Evolutionary conservation across 202 grass and related monocot species (phyloP), one percentile per base, ranked within the genome.

Genomic region (Elaeis oleifera): DNA sequence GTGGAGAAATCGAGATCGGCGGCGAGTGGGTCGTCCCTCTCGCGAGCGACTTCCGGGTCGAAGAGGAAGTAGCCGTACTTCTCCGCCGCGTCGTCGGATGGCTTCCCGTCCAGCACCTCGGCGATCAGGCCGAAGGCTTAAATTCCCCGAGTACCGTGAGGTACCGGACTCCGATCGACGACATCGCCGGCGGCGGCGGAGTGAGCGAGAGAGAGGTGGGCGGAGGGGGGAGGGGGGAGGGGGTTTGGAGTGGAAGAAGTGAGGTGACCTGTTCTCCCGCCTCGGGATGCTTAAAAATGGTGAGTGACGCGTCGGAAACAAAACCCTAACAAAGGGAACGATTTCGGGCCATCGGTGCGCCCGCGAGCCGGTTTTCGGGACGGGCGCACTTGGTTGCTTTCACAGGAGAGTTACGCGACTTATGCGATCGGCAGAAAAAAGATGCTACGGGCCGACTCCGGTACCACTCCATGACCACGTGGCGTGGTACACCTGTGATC

Each of bases 41-140:
- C 62, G 31, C 79, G 79, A 15, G 62, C 70, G 62, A 82, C 67
- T n/a, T 72, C 73, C 5, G 92, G 84, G 23, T 88, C 79, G 65
- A 96, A 96, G 67, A 96, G 84, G 74, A 78, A 85, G 81, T 91
- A 89, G 16, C 89, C 73, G 67, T 85, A 85, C 68, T 83, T 71
- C 50, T 72, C 55, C 18, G 72, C 54, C 65, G 67, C 52, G 69
- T 39, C 65, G 44, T 78, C 72, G 16, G 69, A 68, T 18, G 54
- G 57, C 25, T 85, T 74, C 26, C 87, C 84, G 39, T 91, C 87
- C 22, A 77, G 70, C 61, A 83, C 81, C 87, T 96, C 91, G 26
- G 55, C 73, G 1, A 61, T 63, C 3, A 96, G 76, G 57, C 79
- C 91, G 71, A 85, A 84, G 6, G 87, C 36, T 74, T 83, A 84